Base-by-base conservation (phyloP, 768 basidiomycete species). In the Albatrellus ellisii region DNA sequence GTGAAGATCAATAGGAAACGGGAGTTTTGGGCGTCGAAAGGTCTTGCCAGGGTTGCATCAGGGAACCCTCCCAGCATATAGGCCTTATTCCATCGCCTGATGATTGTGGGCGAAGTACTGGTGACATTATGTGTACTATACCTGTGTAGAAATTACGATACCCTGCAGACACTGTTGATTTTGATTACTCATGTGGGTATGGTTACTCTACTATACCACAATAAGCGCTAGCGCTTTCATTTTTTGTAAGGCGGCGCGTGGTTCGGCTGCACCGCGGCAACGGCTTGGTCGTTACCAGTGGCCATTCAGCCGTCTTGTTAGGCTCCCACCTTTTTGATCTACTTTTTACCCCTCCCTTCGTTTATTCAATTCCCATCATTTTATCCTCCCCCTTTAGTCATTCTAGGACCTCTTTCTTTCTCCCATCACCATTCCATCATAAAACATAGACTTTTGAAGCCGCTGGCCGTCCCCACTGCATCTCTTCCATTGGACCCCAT, bases 11-110 rank as follows among this genome's bases (percentile, higher is more conserved):
- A 64, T 18, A 62, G 54, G 44, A 67, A 62, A 25, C 64, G 75
- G 43, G 67, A 65, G 4, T 79, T 69, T 54, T 77, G 77, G 79
- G 49, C 77, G 33, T 70, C 73, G 17, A 81, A 79, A 45, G 67
- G 36, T n/a, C n/a, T n/a, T n/a, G n/a, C 21, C 38, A 43, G 22
- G 17, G 25, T 36, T 17, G 35, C 35, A 21, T 22, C 35, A 21
- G 21, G 17, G 35, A 36, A 22, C 7, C 35, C 35, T 21, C n/a
- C n/a, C n/a, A n/a, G n/a, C n/a, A n/a, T n/a, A n/a, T n/a, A n/a
- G n/a, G n/a, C n/a, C n/a, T n/a, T n/a, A n/a, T n/a, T n/a, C n/a
- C n/a, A n/a, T n/a, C n/a, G n/a, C n/a, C n/a, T n/a, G n/a, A n/a
- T n/a, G n/a, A n/a, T n/a, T n/a, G n/a, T n/a, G n/a, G n/a, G n/a